Evolutionary conservation across 23 red algal species (phyloP).

Genomic region (Rhodosorus marinus): DNA sequence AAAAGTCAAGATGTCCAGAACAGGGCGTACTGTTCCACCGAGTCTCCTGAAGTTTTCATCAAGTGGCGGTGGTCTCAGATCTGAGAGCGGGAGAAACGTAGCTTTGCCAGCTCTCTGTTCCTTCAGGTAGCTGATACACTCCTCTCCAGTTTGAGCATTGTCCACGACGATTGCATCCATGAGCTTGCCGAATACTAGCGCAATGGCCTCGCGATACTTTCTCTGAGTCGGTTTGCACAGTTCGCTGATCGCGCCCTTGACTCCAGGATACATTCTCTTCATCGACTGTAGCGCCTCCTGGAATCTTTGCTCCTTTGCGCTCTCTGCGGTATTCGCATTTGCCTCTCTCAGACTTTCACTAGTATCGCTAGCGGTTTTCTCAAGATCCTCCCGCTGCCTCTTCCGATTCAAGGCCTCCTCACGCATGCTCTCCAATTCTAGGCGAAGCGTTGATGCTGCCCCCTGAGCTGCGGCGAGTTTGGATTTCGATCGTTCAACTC

Average conservation of each 20-base stretch:
- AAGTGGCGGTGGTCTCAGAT: slow-evolving; percentile 49
- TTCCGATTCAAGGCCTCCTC: too few relatives aligned
- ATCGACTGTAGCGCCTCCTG: slow-evolving; percentile 52
- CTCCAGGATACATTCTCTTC: slow-evolving; percentile 67
- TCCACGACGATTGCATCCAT: slow-evolving; percentile 94
- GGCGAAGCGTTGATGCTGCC: too few relatives aligned
- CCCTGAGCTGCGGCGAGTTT: too few relatives aligned
- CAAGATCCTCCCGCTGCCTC: slow-evolving; percentile 7
- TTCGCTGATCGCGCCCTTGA: slow-evolving; percentile 66
- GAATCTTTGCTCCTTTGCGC: slow-evolving; percentile 20
- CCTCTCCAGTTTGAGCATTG: slow-evolving; percentile 43
- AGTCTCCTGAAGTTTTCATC: slow-evolving; percentile 66
- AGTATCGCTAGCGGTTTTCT: slow-evolving; percentile 3
- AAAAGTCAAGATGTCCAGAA: slow-evolving; percentile 67
- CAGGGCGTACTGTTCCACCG: slow-evolving; percentile 56
- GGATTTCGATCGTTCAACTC: too few relatives aligned
- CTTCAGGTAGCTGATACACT: slow-evolving; percentile 90
- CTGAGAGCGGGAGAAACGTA: slow-evolving; percentile 69
- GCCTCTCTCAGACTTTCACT: slow-evolving; percentile 26
- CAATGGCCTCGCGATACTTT: slow-evolving; percentile 67
- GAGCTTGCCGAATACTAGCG: slow-evolving; percentile 55
- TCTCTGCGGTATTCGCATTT: slow-evolving; percentile 38
- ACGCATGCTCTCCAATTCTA: too few relatives aligned
- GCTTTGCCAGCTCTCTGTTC: slow-evolving; percentile 71
- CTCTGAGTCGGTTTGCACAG: slow-evolving; percentile 67